Evolutionary conservation across 75 land plant genomes (phyloP), one percentile per base, ranked within the genome.

Genomic region (Pseudotsuga menziesii): DNA sequence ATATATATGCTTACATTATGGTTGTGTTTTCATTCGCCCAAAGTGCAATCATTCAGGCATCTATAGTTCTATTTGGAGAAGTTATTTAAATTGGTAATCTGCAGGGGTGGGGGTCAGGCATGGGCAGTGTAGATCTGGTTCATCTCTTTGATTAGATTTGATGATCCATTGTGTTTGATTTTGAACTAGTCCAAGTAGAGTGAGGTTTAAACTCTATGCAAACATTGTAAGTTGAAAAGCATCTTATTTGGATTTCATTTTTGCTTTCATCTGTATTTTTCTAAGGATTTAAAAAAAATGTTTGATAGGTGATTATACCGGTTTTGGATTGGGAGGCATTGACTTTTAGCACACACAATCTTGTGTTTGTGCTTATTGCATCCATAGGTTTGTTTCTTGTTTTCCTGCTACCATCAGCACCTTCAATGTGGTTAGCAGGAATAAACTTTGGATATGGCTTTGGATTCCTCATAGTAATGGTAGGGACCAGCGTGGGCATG

Each of bases 391-490:
- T 95, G 48, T 93, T 89, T 77, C 98, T 96, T 14, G 75, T 86
- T 57, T 35, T 93, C 23, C 69, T 93, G 9, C 54, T 95, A 39
- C 98, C 98, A 72, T 93, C 94, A 25, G 82, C 91, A 11, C 98
- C 98, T 57, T 89, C 91, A 32, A 92, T 94, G 95, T 94, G 98
- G 98, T 58, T 94, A 27, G 89, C 98, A 39, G 98, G 95, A 59
- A 92, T 94, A 86, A 88, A 85, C 59, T 94, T 94, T 83, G 98
- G 98, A 19, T 94, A 94, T 86, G 93, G 93, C 2, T 78, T 61
- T 76, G 98, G 98, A 39, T 94, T 94, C 73, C 62, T 92, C 22
- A 80, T 94, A 36, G 89, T 89, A 35, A 87, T 91, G 79, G 82
- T 77, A 55, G 98, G 85, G 9, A 87, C 79, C 6, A 87, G 84